phyloP scores from a whole-genome alignment of 495 filamentous ascomycete genomes.

The Immersiella caudata region DNA sequence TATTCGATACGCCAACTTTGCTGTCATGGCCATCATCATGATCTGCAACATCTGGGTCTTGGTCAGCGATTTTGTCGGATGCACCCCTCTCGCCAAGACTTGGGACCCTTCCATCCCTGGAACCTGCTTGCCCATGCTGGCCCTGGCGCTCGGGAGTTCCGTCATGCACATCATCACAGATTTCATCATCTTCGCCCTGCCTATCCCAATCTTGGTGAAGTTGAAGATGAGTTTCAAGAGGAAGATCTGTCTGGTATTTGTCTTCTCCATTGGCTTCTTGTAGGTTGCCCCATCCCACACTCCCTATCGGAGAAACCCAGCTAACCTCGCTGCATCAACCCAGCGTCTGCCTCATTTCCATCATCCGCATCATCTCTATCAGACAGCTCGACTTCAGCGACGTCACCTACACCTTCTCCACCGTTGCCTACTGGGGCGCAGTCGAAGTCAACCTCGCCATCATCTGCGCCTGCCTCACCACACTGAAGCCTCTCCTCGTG shows the following conservation, averaged over 20 bases:
- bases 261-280: conserved; percentile 29
- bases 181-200: conserved; percentile 37
- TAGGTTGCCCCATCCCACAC: conserved; percentile 20
- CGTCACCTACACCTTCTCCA: conserved; percentile 15
- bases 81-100: conserved; percentile 21
- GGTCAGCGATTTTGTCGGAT: conserved; percentile 19
- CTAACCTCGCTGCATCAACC: not conserved
- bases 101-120: conserved; percentile 22
- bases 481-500: conserved; percentile 31
- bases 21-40: conserved; percentile 22
- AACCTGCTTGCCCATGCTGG: not conserved
- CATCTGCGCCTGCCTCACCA: conserved; percentile 36
- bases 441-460: conserved; percentile 38
- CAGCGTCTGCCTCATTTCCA: conserved; percentile 36
- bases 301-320: no score
- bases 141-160: conserved; percentile 17
- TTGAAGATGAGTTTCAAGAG: conserved; percentile 28
- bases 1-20: conserved; percentile 17
- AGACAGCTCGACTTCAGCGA: conserved; percentile 26
- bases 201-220: conserved; percentile 31
- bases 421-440: conserved; percentile 34
- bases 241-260: conserved; percentile 26
- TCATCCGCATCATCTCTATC: conserved; percentile 31
- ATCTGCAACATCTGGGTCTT: conserved; percentile 22
- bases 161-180: conserved; percentile 32